Percentiles rank a stretch among this genome's conserved stretches.
Conservation (phyloP, 257 asterid genomes). For the Capsicum rhomboideum region DNA sequence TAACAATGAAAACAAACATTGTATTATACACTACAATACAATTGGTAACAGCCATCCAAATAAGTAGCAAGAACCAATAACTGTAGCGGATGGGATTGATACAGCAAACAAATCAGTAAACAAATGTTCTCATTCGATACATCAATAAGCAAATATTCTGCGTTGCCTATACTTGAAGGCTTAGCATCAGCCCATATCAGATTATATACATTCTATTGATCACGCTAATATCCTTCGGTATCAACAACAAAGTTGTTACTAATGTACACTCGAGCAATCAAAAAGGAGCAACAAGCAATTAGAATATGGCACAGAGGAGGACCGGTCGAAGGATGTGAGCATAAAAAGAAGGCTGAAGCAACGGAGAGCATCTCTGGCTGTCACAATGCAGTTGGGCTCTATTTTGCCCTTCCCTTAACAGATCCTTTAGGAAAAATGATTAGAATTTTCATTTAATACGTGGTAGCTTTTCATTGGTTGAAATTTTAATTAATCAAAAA, state of each 20-base stretch:
- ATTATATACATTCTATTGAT: not conserved
- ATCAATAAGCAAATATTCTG: not conserved
- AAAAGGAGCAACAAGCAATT: not conserved
- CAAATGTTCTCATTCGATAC: not conserved
- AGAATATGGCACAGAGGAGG: not conserved
- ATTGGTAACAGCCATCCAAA: not conserved
- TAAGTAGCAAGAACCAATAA: not conserved
- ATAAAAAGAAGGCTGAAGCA: not conserved
- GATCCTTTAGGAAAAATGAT: too few relatives aligned
- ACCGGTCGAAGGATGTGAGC: not conserved
- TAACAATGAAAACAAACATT: not conserved
- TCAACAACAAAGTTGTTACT: not conserved
- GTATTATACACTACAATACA: not conserved
- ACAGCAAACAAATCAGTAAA: not conserved
- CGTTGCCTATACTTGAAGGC: not conserved
- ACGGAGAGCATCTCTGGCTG: not conserved
- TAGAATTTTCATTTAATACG: too few relatives aligned
- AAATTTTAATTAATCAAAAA: too few relatives aligned
- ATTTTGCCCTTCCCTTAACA: too few relatives aligned
- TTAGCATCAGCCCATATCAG: not conserved
- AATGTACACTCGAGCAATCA: not conserved
- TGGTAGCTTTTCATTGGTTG: too few relatives aligned
- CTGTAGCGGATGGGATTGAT: not conserved
- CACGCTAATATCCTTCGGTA: not conserved
- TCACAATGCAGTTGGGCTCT: not conserved